These are phyloP conservation scores for Silene vulgaris DNA, from an alignment of 179 eudicot species.

Conservation along the genomic window DNA sequence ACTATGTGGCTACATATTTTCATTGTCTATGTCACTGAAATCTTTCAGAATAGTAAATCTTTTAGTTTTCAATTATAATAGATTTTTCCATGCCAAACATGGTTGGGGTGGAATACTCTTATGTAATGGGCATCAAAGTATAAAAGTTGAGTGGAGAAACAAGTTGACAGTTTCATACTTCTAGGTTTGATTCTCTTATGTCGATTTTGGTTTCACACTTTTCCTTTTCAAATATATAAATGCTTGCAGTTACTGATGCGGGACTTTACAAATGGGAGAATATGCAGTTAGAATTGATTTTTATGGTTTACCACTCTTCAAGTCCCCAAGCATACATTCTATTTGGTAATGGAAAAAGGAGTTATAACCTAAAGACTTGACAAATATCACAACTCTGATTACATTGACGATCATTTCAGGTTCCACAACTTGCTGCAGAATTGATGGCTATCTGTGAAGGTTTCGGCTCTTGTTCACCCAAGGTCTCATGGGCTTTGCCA, in stretches of 20 bases:
- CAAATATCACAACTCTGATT: not conserved
- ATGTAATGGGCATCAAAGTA: not conserved
- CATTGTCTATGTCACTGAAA: not conserved
- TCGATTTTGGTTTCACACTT: not conserved
- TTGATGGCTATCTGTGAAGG: slow-evolving; percentile 94
- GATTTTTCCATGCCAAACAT: not conserved
- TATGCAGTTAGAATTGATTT: not conserved
- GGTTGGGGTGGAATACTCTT: not conserved
- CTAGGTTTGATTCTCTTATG: not conserved
- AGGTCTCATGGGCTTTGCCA: slow-evolving; percentile 58
- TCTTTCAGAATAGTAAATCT: not conserved
- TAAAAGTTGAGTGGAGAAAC: not conserved
- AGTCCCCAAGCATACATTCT: not conserved
- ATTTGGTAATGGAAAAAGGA: not conserved
- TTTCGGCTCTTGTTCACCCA: slow-evolving; percentile 86
- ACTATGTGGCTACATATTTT: not conserved
- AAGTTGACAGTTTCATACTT: not conserved
- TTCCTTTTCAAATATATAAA: not conserved
- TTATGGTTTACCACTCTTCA: not conserved
- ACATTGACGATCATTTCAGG: slow-evolving; percentile 37
- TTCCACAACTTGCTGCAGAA: slow-evolving; percentile 86
- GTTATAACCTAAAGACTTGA: not conserved
- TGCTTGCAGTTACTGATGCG: not conserved
- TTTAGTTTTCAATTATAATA: not conserved
- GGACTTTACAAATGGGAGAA: slow-evolving; percentile 3